Conservation (phyloP, 2,329 filamentous ascomycete species). For the Fusarium luffae region DNA sequence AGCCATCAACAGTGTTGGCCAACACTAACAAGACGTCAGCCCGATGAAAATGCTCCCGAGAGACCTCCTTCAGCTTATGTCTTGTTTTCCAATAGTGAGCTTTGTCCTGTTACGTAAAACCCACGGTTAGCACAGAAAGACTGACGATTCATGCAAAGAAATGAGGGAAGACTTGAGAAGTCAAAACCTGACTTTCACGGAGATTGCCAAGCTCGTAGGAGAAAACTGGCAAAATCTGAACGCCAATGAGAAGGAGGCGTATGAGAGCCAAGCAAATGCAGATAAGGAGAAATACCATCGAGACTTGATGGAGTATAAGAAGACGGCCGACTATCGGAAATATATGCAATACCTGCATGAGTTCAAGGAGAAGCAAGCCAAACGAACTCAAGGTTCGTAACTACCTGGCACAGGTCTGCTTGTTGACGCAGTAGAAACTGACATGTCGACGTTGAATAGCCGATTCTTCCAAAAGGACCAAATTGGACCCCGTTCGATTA, state of each 20-base stretch:
- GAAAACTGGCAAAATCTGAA: slow-evolving; percentile 83
- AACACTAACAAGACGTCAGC: slow-evolving; percentile 53
- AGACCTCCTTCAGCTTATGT: slow-evolving; percentile 86
- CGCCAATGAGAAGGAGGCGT: slow-evolving; percentile 74
- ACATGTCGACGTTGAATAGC: slow-evolving; percentile 26
- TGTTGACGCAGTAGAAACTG: slow-evolving; percentile 4
- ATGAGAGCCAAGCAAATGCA: slow-evolving; percentile 75
- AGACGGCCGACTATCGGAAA: slow-evolving; percentile 74
- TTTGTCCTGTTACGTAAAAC: background rate
- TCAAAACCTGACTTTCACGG: slow-evolving; percentile 81
- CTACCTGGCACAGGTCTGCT: background rate
- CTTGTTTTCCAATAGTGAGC: slow-evolving; percentile 84
- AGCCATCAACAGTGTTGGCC: background rate
- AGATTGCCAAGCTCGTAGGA: slow-evolving; percentile 84
- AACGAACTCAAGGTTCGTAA: slow-evolving; percentile 64
- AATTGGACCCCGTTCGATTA: slow-evolving; percentile 55
- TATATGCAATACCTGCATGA: slow-evolving; percentile 80
- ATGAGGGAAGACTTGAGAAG: slow-evolving; percentile 82
- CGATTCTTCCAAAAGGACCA: slow-evolving; percentile 61
- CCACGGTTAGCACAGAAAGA: background rate
- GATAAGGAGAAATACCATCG: slow-evolving; percentile 82
- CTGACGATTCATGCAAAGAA: slow-evolving; percentile 57
- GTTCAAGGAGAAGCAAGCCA: slow-evolving; percentile 78
- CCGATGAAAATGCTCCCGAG: slow-evolving; percentile 83
- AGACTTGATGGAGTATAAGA: slow-evolving; percentile 81